Evolutionary conservation across 768 basidiomycete genomes (phyloP), one percentile per base, ranked within the genome.

Genomic region (Panellus pusillus): DNA sequence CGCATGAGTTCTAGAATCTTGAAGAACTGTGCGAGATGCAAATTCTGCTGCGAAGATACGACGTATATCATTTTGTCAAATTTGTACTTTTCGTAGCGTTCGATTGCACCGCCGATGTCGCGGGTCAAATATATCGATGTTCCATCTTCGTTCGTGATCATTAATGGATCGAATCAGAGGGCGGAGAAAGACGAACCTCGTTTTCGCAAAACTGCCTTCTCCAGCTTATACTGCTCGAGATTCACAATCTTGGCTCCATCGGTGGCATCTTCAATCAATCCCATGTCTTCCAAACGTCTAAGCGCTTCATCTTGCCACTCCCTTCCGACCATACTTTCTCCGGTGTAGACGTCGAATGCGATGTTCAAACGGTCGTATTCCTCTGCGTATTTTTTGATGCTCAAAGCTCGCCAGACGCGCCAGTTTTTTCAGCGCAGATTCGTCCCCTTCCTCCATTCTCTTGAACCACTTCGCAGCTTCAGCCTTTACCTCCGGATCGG

Each of bases 41-140:
- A 78, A 63, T 93, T 90, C 66, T 96, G 89, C 63, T 90, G 87
- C 15, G 89, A 84, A 0, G 92, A 82, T 43, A 95, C 84, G 66
- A 97, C 93, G 70, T 95, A 96, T 68, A 98, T 87, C 89, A 96
- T 93, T 70, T 85, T 86, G 71, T 82, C 78, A 55, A 79, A 94
- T 55, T 90, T 83, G 79, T 94, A 93, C 66, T 91, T 86, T 63
- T 93, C 87, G 74, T 87, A 92, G 50, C 95, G 89, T 71, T 98
- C 91, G 60, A 89, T 86, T 1, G 95, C 94, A 18, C 88, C 96
- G 43, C 87, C 95, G 54, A 99, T 93, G 70, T 99, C 96, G 44
- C 96, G 92, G 9, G 92, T 94, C 47, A 96, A 81, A 69, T 97
- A 97, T 60, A 95, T 93, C 0, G 90, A 91, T 9, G 93, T 94